phyloP scores from a whole-genome alignment of 257 asterid species.

The Solanum infundibuliforme region DNA sequence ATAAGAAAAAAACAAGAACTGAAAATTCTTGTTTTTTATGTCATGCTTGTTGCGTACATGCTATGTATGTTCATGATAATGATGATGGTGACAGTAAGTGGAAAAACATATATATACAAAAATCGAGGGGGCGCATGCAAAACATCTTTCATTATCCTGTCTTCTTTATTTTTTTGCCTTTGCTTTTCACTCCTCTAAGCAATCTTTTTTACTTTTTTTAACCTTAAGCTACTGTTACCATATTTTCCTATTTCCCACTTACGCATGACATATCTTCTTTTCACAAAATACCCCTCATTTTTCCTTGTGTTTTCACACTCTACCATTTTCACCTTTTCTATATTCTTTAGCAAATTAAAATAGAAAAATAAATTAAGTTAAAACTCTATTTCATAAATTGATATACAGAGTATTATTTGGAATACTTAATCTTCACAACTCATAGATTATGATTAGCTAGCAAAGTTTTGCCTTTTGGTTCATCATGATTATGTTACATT shows the following conservation, averaged over 20 bases:
- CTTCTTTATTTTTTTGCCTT: slow-evolving; percentile 8
- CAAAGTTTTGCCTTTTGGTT: background rate
- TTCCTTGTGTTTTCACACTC: background rate
- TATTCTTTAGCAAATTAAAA: background rate
- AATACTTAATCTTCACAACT: background rate
- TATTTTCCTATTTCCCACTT: slow-evolving; percentile 9
- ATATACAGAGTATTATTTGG: background rate
- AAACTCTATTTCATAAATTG: background rate
- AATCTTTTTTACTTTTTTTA: background rate
- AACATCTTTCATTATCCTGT: slow-evolving; percentile 35
- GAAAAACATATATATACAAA: background rate
- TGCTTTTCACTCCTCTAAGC: slow-evolving; percentile 30
- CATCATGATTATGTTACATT: background rate
- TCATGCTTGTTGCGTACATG: background rate
- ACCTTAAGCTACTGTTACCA: background rate
- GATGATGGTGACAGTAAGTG: background rate
- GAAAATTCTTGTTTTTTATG: background rate
- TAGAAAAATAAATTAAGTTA: background rate
- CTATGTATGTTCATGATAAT: background rate
- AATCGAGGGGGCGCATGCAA: slow-evolving; percentile 44
- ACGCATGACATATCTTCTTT: slow-evolving; percentile 19
- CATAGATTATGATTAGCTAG: background rate
- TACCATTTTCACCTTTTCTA: background rate
- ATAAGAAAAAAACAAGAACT: background rate
- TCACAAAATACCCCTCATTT: background rate